Base-by-base conservation (phyloP, 768 basidiomycete genomes). In the Mycena rosella region DNA sequence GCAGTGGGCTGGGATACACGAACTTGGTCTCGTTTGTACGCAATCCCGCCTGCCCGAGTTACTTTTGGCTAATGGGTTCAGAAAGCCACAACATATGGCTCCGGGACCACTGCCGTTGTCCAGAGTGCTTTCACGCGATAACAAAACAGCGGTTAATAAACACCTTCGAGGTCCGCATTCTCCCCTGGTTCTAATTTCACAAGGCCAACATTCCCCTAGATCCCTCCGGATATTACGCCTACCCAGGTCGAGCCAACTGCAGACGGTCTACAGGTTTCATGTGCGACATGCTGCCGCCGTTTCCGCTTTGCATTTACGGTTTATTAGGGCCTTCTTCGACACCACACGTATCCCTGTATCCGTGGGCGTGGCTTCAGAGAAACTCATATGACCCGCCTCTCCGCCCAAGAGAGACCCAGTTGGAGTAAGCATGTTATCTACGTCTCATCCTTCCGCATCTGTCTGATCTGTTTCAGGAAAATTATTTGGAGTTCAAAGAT, bases 121-220 rank as follows among this genome's bases (percentile, higher is more conserved):
- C 91, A 7, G 81, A 88, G 55, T 97, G 96, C 78, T 96, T 94
- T 74, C 96, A 98, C 78, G 82, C 91, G 0, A 76, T 89, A 66
- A 98, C 96, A 20, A 96, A 95, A 74, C 97, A 98, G 78, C 86
- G 96, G n/a, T 78, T 98, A 13, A 81, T 95, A 57, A 90, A 93
- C 74, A 95, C 96, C 1, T 95, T 92, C 70, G 89, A 93, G 69
- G 96, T 92, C 71, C 30, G 84, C 69, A 9, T 44, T 13, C 5
- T 56, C 32, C 57, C 27, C 54, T 32, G 14, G n/a, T 26, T 30
- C 29, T 26, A 3, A 17, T 53, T 63, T 44, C 32, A 13, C 45
- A 13, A 40, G 20, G 30, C 7, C 65, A 36, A 54, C 36, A 26
- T 29, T 55, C 27, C 44, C 44, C 27, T 71, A 97, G 96, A 92